Evolutionary conservation across 768 basidiomycete species (phyloP), one percentile per base, ranked within the genome.

Genomic region (Suillus luteus): DNA sequence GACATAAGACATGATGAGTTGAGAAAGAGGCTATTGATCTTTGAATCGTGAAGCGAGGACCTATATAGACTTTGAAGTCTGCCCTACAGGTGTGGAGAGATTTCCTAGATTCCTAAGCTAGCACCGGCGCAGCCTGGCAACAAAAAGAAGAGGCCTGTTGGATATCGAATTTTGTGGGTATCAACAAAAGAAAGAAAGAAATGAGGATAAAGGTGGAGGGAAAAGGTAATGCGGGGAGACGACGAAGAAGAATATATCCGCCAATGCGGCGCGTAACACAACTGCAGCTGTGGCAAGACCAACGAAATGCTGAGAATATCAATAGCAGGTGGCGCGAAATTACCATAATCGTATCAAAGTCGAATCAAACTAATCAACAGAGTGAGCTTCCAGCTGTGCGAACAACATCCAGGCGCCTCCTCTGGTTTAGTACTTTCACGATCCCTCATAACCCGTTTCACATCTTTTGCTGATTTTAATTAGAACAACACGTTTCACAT

Each of bases 1-100:
- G 68, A 79, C 72, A 72, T 85, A 91, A 72, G 89, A 83, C 87
- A 86, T 88, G 67, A 65, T 58, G 66, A 35, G 24, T 52, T 24
- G 49, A 37, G 19, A 33, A 37, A 27, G 58, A 55, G 55, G 49
- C 2, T 31, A 17, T 49, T 55, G 63, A 57, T 52, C 55, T 40
- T 17, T 62, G 61, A 54, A 57, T 38, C 31, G 43, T 61, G 57
- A 62, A 55, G 60, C 24, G 52, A 49, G 60, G 46, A 59, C 24
- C 60, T 60, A 40, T 48, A 67, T 63, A 24, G 55, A 55, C 40
- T 43, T 62, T 63, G 63, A 60, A 63, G 62, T 27, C 52, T 33
- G 19, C 31, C 31, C 52, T 51, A 54, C 52, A 24, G 22, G 48
- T 48, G 55, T 59, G 17, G 46, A 59, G 35, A 31, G 55, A 38